phyloP scores from a whole-genome alignment of 2,329 filamentous ascomycete genomes.

The Neopestalotiopsis clavispora region DNA sequence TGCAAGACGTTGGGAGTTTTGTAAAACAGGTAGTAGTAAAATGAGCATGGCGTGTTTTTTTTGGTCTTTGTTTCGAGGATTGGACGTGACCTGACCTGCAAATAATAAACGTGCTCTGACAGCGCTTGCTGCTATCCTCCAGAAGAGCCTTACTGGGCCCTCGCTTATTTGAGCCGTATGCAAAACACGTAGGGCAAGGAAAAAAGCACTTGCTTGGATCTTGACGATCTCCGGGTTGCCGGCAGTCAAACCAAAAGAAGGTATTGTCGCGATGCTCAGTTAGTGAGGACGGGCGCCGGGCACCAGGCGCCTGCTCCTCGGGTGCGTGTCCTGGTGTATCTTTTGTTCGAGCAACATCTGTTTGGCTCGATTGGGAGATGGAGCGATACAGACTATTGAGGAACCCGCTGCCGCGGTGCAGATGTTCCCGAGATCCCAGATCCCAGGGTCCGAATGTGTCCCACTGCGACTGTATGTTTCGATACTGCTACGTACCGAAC shows the following conservation, averaged over 20 bases:
- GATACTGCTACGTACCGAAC: neutral
- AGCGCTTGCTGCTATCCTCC: no score
- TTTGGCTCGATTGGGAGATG: neutral
- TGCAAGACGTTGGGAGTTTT: neutral
- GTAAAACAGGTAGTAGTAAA: no score
- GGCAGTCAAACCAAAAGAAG: neutral
- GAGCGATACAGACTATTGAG: conserved; percentile 15
- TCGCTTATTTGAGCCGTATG: neutral
- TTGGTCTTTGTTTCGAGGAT: no score
- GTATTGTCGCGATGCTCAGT: neutral
- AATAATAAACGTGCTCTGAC: no score
- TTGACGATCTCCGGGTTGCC: neutral
- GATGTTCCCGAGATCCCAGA: conserved; percentile 17
- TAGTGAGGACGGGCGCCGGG: neutral
- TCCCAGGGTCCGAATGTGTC: conserved; percentile 5
- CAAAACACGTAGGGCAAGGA: neutral
- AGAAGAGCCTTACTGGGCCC: neutral
- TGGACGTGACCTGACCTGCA: no score
- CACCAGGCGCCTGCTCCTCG: neutral
- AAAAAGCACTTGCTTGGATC: neutral
- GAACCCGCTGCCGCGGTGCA: conserved; percentile 12
- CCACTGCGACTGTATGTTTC: neutral
- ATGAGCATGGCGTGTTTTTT: no score
- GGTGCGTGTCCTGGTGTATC: neutral
- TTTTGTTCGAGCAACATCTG: neutral